Evolutionary conservation across 306 rosid genomes (phyloP), one percentile per base, ranked within the genome.

Genomic region (Vigna reflexopilosa): DNA sequence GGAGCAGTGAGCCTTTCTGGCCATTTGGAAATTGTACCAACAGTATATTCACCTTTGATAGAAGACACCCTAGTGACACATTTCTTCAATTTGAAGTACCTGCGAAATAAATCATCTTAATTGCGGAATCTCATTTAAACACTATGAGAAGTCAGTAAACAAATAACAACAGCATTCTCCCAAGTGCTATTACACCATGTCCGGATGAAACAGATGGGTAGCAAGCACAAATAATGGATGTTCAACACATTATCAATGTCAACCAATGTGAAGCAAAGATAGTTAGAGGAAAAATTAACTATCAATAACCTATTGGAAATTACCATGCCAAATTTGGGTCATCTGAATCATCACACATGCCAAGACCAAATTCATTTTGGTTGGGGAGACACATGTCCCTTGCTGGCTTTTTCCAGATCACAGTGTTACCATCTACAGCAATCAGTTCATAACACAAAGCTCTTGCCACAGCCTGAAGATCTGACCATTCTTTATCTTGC

Each of bases 401-500:
- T 15, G 80, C 69, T 59, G 99, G 94, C 82, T 96, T 93, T 86
- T 93, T 93, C 99, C 99, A 96, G 79, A 96, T 87, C 57, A 89
- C 99, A 6, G 97, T 96, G 83, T 90, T 93, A 49, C 96, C 97
- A 83, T 96, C 99, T 42, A 93, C 97, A 22, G 91, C 93, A 84
- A 90, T 84, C 78, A 96, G 84, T 76, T 96, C 99, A 80, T 91
- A 96, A 86, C 99, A 96, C 87, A 90, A 83, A 55, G 97, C 87
- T 91, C 96, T 91, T 58, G 99, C 98, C 59, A 93, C 93, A 56
- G 83, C 90, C 89, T 96, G 99, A 57, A 96, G 96, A 83, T 93
- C 99, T 48, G 98, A 91, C 98, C 98, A 96, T 87, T 96, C 99
- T 87, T 93, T 96, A 74, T 96, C 99, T 88, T 96, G 99, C 80